Evolutionary conservation across 83 land plant species (phyloP), one percentile per base, ranked within the genome.

Genomic region (Thuja plicata): DNA sequence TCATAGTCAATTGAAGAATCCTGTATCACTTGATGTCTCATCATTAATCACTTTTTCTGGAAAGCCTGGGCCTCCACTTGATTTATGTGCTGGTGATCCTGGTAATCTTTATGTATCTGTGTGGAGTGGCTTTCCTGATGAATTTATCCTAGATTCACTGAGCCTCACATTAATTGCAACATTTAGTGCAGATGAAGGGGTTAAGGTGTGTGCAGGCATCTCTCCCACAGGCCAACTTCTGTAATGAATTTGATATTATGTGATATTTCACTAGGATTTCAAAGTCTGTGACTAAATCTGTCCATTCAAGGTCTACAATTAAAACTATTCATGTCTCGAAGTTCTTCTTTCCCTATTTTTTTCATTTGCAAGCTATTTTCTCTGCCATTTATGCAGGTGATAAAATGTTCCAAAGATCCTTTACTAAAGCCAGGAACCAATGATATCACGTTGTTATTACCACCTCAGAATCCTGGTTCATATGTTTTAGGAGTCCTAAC

Each of bases 111-210:
- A 92, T 88, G 97, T 97, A 30, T 94, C 96, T 55, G 92, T 97
- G 15, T 98, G 99, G 99, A 98, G 99, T 94, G 99, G 99, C 84
- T 98, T 98, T 89, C 96, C 97, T 85, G 98, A 95, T 88, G 99
- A 96, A 76, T 94, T 98, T 88, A 86, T 93, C 45, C 94, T 98
- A 78, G 98, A 98, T 24, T 94, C 96, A 50, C 93, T 98, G 57
- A 97, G 95, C 89, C 92, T 98, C 70, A 98, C 99, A 17, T 87
- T 98, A 79, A 92, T 86, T 32, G 94, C 97, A 71, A 96, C 97
- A 48, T 91, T 89, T 85, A 94, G 89, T 91, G 91, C 93, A 62
- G 99, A 98, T 90, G 99, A 98, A 90, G 97, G 98, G 86, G 92
- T 89, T 27, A 97, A 97, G 99, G 99, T 97, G 86, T 89, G 88